A percentile compares a stretch with the other conserved stretches of the same genome.
phyloP scores from a whole-genome alignment of 2,329 filamentous ascomycete species.

The Scedosporium dehoogii region DNA sequence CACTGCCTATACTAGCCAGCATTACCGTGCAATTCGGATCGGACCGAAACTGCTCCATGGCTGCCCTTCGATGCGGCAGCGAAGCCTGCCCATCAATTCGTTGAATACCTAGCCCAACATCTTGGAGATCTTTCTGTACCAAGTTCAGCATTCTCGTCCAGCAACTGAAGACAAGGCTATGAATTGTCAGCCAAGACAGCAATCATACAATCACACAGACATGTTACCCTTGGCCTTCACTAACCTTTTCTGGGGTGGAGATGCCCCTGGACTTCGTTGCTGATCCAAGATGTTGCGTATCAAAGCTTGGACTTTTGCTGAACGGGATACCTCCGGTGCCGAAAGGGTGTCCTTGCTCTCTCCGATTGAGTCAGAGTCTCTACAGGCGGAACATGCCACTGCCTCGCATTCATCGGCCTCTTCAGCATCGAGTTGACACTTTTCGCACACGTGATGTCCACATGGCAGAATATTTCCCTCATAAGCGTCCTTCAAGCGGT shows the following conservation, averaged over 20 bases:
- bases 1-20: slow-evolving; percentile 21
- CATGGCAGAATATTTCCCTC: background rate
- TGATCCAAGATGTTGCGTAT: background rate
- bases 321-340: no score
- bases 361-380: background rate
- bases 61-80: slow-evolving; percentile 5
- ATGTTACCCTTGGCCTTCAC: no score
- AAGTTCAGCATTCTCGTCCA: slow-evolving; percentile 22
- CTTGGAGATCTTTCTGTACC: slow-evolving; percentile 11
- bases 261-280: background rate
- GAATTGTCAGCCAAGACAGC: slow-evolving; percentile 7
- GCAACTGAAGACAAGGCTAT: slow-evolving; percentile 18
- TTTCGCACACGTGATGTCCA: background rate
- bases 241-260: background rate
- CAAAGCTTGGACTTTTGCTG: background rate
- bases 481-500: background rate
- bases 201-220: background rate
- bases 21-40: slow-evolving; percentile 15
- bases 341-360: background rate
- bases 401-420: background rate
- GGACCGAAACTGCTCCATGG: slow-evolving; percentile 10
- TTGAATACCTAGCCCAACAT: slow-evolving; percentile 7
- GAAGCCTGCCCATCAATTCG: slow-evolving; percentile 18
- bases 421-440: background rate
- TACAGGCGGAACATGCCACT: background rate